Evolutionary conservation across 495 filamentous ascomycete genomes (phyloP).

Genomic region (Talaromyces wortmannii): DNA sequence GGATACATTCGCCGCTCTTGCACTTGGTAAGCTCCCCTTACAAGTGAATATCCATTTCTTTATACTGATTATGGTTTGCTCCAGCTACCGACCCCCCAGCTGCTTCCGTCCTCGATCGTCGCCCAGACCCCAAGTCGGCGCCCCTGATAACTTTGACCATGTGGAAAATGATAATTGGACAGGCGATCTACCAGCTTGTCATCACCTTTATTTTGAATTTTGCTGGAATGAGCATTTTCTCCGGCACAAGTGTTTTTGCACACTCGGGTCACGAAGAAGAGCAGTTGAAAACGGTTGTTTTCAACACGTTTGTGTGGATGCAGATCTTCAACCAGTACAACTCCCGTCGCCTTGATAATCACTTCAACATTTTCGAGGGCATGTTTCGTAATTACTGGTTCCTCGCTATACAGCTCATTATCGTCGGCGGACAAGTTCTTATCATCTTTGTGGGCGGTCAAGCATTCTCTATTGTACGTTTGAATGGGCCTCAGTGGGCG

Average conservation of each 20-base stretch:
- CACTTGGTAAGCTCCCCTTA: slow-evolving; percentile 38
- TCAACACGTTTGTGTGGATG: slow-evolving; percentile 95
- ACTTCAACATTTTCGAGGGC: slow-evolving; percentile 85
- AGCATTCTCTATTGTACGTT: slow-evolving; percentile 57
- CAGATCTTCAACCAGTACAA: slow-evolving; percentile 90
- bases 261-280: slow-evolving; percentile 13
- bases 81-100: slow-evolving; percentile 76
- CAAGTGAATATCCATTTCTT: background rate
- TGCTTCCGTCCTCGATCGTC: slow-evolving; percentile 60
- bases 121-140: slow-evolving; percentile 69
- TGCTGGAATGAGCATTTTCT: slow-evolving; percentile 56
- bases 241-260: slow-evolving; percentile 11
- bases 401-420: slow-evolving; percentile 72
- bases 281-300: slow-evolving; percentile 62
- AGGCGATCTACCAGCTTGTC: slow-evolving; percentile 75
- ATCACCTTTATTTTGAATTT: slow-evolving; percentile 76
- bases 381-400: slow-evolving; percentile 76
- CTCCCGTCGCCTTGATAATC: slow-evolving; percentile 80
- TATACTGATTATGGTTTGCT: background rate
- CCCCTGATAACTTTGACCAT: slow-evolving; percentile 73
- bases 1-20: slow-evolving; percentile 93
- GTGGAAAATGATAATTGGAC: slow-evolving; percentile 94
- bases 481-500: slow-evolving; percentile 66
- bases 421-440: slow-evolving; percentile 73
- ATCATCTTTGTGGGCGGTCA: slow-evolving; percentile 72